A percentile compares a stretch with the other conserved stretches of the same genome.
Conservation (phyloP, 73 alveolate species). For the Tetrahymena borealis region DNA sequence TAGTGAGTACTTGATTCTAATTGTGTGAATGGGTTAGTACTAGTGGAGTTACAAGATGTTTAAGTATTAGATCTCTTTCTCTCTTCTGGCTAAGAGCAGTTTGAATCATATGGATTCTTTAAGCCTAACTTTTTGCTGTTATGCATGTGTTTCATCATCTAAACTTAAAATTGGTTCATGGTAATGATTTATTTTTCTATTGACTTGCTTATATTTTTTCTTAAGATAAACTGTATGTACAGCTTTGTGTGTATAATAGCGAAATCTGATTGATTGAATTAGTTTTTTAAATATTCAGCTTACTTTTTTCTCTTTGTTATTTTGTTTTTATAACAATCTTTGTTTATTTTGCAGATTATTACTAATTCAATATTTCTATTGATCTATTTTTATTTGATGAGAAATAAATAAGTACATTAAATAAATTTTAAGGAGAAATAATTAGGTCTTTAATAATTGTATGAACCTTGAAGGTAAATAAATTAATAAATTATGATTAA, state of each 20-base stretch:
- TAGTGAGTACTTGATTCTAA: background rate
- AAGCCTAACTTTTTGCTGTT: background rate
- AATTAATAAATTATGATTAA: too few species aligned
- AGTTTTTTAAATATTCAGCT: background rate
- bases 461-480: too few species aligned
- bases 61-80: background rate
- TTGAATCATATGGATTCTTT: background rate
- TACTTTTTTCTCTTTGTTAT: background rate
- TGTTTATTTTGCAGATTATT: background rate
- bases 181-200: background rate
- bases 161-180: background rate
- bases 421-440: background rate
- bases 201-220: background rate
- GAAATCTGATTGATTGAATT: background rate
- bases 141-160: background rate
- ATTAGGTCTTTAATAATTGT: background rate
- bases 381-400: background rate
- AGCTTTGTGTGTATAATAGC: background rate
- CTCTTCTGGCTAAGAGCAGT: background rate
- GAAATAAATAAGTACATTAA: background rate
- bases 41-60: background rate
- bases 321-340: background rate
- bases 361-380: background rate
- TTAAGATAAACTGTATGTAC: background rate
- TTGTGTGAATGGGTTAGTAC: background rate